Evolutionary conservation across 768 basidiomycete genomes (phyloP).

Genomic region (Erythrobasidium yunnanense): DNA sequence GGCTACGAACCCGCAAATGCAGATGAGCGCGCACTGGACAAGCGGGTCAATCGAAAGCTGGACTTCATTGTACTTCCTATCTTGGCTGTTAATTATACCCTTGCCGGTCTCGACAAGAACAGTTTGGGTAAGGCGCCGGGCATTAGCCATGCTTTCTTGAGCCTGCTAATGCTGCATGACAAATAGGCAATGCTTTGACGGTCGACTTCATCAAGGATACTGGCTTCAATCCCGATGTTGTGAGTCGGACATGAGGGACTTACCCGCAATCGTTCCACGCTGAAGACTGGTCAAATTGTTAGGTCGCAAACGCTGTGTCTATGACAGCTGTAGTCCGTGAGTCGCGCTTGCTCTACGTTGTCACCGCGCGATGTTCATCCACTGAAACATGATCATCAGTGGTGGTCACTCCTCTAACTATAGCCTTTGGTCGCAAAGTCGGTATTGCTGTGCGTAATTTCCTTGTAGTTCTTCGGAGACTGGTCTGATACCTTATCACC

Average conservation of each 20-base stretch:
- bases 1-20: not conserved
- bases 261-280: too few species aligned
- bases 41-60: slow-evolving; percentile 21
- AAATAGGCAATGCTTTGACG: not conserved
- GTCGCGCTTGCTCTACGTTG: not conserved
- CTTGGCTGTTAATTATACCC: slow-evolving; percentile 22
- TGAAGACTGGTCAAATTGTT: not conserved
- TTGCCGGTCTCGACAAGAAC: slow-evolving; percentile 20
- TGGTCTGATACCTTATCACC: too few species aligned
- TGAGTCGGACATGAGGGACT: too few species aligned
- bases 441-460: slow-evolving; percentile 14
- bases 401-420: not conserved
- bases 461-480: too few species aligned
- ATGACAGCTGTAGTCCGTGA: not conserved
- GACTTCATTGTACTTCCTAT: slow-evolving; percentile 21
- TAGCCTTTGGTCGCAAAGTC: slow-evolving; percentile 6
- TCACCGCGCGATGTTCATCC: not conserved
- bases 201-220: slow-evolving; percentile 16
- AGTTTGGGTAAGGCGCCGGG: slow-evolving; percentile 9
- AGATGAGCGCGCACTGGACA: not conserved
- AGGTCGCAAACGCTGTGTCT: not conserved
- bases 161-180: not conserved
- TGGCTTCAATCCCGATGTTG: not conserved
- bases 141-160: not conserved
- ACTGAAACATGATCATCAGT: not conserved